Conservation (phyloP, 2,329 filamentous ascomycete genomes). For the Hypoxylon sp. region DNA sequence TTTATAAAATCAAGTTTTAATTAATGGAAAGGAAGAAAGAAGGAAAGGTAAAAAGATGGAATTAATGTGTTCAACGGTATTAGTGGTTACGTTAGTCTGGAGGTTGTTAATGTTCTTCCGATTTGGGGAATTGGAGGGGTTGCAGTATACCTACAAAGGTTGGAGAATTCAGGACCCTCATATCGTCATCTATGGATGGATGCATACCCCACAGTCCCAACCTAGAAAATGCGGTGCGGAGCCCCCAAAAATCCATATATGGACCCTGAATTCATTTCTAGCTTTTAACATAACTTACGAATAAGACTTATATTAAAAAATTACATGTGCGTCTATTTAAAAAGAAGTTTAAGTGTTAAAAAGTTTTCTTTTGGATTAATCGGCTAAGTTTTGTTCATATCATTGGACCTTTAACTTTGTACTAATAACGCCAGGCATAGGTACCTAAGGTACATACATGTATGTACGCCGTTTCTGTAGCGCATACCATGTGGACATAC, state of each 20-base stretch:
- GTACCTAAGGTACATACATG: not conserved
- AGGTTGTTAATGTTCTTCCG: not conserved
- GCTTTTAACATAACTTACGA: too few species aligned
- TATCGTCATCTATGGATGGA: not conserved
- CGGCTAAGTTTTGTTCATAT: too few species aligned
- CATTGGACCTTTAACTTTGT: too few species aligned
- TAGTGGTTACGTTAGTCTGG: not conserved
- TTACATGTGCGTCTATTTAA: too few species aligned
- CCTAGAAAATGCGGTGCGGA: too few species aligned
- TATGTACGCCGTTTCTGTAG: not conserved
- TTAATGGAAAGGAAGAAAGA: not conserved
- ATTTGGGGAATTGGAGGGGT: constrained; percentile 4
- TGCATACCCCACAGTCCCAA: not conserved
- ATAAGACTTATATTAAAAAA: too few species aligned
- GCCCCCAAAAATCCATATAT: too few species aligned
- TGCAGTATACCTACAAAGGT: not conserved
- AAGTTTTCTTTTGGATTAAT: too few species aligned
- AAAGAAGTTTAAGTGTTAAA: too few species aligned
- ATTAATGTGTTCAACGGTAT: not conserved
- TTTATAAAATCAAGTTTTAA: not conserved
- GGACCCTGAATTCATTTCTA: too few species aligned
- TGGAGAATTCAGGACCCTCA: not conserved
- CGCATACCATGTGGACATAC: not conserved
- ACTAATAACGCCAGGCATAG: too few species aligned
- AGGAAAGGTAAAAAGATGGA: not conserved